Base-by-base conservation (phyloP, 2,329 filamentous ascomycete genomes). In the Teratosphaeriaceae sp. region DNA sequence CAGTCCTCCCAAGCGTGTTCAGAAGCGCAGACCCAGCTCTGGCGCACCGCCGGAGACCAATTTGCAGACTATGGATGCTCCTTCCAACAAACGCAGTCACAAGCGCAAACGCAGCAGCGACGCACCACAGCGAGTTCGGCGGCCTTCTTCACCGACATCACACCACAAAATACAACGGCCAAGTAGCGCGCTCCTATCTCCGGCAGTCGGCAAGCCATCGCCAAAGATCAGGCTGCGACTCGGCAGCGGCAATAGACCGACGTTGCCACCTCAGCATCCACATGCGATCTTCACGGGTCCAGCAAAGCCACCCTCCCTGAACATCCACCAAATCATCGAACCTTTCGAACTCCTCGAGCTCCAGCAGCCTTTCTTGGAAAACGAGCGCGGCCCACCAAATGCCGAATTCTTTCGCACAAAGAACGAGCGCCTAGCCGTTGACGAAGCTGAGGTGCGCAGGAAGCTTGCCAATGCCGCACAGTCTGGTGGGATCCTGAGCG, bases 401-500 rank as follows among this genome's bases (percentile, higher is more conserved):
- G 44, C 47, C 9, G 53, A 56, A 2, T 52, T 49, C 31, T 59
- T 62, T 26, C 42, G 34, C 6, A 39, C 51, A 18, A 48, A 53
- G 8, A 44, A 51, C 19, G 44, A 46, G 23, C 52, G 51, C 33
- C 50, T 54, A 20, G 59, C 58, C 8, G 40, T 47, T 3, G 54
- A 56, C 20, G 59, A 62, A 38, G 56, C 45, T 40, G 50, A 46
- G 24, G 56, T 52, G 51, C 51, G 49, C 38, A 70, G 2, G 78
- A 83, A 43, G 76, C 82, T 66, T 21, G 79, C 88, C 51, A 69
- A 80, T 37, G 89, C 88, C 50, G 79, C 80, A 3, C 73, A 85
- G 55, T 78, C 81, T 4, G 89, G 88, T 13, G 87, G 88, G 2
- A 62, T 88, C 3, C 72, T 96, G 21, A 88, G 84, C 39, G 69